Evolutionary conservation across 495 filamentous ascomycete species (phyloP).

Genomic region (Penicillium paradoxum): DNA sequence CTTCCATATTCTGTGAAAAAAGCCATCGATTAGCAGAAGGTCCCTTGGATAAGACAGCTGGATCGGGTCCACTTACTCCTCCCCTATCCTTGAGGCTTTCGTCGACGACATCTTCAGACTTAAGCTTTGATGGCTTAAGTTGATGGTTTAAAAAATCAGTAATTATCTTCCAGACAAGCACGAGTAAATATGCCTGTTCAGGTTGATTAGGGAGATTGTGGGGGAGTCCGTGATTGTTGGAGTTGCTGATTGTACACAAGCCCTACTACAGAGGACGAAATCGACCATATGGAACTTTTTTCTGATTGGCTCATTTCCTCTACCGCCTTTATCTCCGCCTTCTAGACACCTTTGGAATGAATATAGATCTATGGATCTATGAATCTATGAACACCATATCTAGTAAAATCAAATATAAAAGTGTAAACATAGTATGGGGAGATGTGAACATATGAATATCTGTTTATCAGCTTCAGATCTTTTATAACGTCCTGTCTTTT

Average conservation of each 20-base stretch:
- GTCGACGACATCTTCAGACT: slow-evolving; percentile 54
- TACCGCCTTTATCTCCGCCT: not conserved
- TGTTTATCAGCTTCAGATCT: too few relatives aligned
- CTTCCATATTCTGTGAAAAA: slow-evolving; percentile 82
- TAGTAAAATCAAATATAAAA: not conserved
- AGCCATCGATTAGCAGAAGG: slow-evolving; percentile 25
- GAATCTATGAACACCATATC: not conserved
- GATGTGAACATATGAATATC: too few relatives aligned
- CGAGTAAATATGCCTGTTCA: slow-evolving; percentile 10
- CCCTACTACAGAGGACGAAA: not conserved
- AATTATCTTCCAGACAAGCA: not conserved
- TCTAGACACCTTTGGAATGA: too few relatives aligned
- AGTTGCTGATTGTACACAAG: slow-evolving; percentile 14
- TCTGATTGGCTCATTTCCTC: not conserved
- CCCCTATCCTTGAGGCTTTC: slow-evolving; percentile 88
- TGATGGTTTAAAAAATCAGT: not conserved
- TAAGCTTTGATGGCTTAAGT: not conserved
- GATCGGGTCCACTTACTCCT: slow-evolving; percentile 69
- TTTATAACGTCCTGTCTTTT: too few relatives aligned
- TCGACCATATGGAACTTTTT: not conserved
- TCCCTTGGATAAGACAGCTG: slow-evolving; percentile 7
- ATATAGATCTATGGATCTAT: not conserved
- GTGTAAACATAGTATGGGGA: too few relatives aligned
- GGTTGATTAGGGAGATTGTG: slow-evolving; percentile 19
- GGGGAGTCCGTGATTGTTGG: slow-evolving; percentile 20